Evolutionary conservation across 2,329 filamentous ascomycete genomes (phyloP).

Genomic region (Xylariaceae sp.): DNA sequence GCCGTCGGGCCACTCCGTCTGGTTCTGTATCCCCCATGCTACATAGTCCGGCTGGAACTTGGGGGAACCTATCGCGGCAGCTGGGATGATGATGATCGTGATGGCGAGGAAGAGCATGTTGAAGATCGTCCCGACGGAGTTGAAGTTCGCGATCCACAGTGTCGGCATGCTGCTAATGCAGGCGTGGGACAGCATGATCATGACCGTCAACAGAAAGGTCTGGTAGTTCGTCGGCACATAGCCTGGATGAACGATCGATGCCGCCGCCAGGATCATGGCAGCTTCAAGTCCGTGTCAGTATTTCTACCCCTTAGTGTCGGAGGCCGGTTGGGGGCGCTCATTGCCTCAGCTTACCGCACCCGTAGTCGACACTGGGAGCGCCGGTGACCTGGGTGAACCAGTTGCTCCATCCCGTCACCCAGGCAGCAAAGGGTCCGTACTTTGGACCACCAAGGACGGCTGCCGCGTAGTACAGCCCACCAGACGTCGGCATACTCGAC

Average conservation of each 20-base stretch:
- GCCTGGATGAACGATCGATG: constrained; percentile 57
- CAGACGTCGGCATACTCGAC: constrained; percentile 65
- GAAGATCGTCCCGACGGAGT: constrained; percentile 61
- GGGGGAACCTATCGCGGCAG: constrained; percentile 44
- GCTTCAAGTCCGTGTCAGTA: constrained; percentile 23
- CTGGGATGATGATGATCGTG: constrained; percentile 62
- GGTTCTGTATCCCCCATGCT: constrained; percentile 58
- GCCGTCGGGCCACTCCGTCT: constrained; percentile 60
- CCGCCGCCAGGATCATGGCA: constrained; percentile 65
- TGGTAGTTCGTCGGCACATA: constrained; percentile 61
- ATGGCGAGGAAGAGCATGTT: constrained; percentile 61
- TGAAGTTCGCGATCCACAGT: constrained; percentile 61
- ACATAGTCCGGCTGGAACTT: constrained; percentile 38
- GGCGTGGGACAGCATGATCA: constrained; percentile 62
- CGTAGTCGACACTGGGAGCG: constrained; percentile 25
- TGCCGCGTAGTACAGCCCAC: constrained; percentile 66
- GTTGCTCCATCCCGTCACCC: constrained; percentile 27
- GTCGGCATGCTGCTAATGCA: constrained; percentile 65
- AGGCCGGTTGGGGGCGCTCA: no score
- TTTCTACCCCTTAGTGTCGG: no score
- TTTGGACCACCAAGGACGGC: constrained; percentile 54
- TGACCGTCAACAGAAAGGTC: constrained; percentile 57
- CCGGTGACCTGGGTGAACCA: constrained; percentile 27
- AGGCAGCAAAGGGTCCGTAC: constrained; percentile 25
- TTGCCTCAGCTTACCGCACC: constrained; percentile 19